Conservation (phyloP, 2,329 filamentous ascomycete genomes). For the Botrytis squamosa region DNA sequence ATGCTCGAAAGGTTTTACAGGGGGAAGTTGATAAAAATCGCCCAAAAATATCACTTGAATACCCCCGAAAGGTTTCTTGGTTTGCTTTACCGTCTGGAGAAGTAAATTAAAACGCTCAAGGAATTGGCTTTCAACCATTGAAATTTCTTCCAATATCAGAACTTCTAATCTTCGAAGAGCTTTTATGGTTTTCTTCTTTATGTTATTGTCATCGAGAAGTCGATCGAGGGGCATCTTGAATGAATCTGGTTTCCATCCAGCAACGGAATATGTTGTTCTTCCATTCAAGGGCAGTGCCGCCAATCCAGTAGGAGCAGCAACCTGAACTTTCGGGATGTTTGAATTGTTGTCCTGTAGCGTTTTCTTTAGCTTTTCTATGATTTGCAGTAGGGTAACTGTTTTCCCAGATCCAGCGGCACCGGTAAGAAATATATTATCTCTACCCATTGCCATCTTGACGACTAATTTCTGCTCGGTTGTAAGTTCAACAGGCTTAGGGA, state of each 20-base stretch:
- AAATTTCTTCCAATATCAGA: constrained; percentile 36
- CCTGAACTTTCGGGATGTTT: constrained; percentile 25
- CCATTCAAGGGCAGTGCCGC: constrained; percentile 34
- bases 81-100: constrained; percentile 25
- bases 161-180: constrained; percentile 25
- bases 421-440: constrained; percentile 36
- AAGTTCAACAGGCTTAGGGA: constrained; percentile 22
- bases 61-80: constrained; percentile 31
- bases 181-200: constrained; percentile 13
- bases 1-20: constrained; percentile 34
- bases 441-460: constrained; percentile 30
- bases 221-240: constrained; percentile 23
- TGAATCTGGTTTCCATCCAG: constrained; percentile 35
- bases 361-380: constrained; percentile 23
- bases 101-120: constrained; percentile 32
- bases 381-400: constrained; percentile 32
- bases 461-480: constrained; percentile 32
- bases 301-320: constrained; percentile 35
- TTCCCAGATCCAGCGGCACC: constrained; percentile 37
- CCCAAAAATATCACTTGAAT: constrained; percentile 36
- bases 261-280: constrained; percentile 33
- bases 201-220: constrained; percentile 11
- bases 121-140: constrained; percentile 37
- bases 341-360: background rate
- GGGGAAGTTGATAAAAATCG: constrained; percentile 37